A percentile compares a stretch with the other conserved stretches of the same genome.
Conservation (phyloP, 2,329 filamentous ascomycete genomes). For the Botrytis cinerea region DNA sequence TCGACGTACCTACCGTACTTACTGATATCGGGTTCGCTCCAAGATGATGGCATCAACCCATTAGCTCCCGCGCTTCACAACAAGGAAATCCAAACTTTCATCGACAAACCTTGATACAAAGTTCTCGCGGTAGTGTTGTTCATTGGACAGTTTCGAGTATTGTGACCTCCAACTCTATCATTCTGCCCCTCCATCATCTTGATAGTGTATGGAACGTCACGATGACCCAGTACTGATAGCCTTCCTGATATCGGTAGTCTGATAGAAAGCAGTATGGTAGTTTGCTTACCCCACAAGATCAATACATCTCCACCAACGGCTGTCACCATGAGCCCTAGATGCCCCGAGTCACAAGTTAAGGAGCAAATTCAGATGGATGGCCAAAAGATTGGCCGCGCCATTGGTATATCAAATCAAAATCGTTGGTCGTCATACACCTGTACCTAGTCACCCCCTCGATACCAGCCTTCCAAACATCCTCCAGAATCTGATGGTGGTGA, state of each 20-base stretch:
- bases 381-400: background rate
- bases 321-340: background rate
- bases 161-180: background rate
- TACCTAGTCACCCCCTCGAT: background rate
- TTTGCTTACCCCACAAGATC: constrained; percentile 13
- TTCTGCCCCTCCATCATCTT: constrained; percentile 14
- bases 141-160: constrained; percentile 16
- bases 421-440: background rate
- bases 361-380: background rate
- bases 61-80: background rate
- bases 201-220: constrained; percentile 25
- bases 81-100: constrained; percentile 8
- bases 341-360: background rate
- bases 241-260: background rate
- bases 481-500: background rate
- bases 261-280: background rate
- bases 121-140: background rate
- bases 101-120: constrained; percentile 9
- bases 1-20: background rate
- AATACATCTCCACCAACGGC: background rate
- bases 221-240: constrained; percentile 7
- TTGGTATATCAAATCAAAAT: background rate
- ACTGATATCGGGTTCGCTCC: background rate
- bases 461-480: background rate
- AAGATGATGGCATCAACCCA: constrained; percentile 5